Evolutionary conservation across 2,329 filamentous ascomycete genomes (phyloP).

Genomic region (Nakataea oryzae): DNA sequence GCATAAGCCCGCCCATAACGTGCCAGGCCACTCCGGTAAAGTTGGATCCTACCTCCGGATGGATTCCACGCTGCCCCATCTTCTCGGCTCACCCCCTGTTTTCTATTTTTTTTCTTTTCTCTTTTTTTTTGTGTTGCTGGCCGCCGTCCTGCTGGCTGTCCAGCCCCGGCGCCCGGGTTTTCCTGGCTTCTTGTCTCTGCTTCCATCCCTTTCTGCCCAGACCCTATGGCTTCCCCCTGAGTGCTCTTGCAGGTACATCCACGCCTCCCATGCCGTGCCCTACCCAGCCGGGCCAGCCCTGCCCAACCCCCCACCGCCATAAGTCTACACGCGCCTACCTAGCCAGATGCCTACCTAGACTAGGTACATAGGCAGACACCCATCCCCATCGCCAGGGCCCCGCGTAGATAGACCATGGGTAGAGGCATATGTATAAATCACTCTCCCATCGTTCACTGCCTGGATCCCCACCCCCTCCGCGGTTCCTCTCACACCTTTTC

Average conservation of each 20-base stretch:
- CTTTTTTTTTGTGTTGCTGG: not conserved
- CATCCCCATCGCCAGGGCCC: not conserved
- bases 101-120: no score
- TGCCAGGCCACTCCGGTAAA: slow-evolving; percentile 14
- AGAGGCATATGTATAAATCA: slow-evolving; percentile 6
- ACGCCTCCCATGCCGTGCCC: not conserved
- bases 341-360: not conserved
- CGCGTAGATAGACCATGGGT: not conserved
- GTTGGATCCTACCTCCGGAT: not conserved
- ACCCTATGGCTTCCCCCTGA: not conserved
- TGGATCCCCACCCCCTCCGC: slow-evolving; percentile 3
- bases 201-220: not conserved
- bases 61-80: not conserved
- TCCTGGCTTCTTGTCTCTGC: not conserved
- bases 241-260: not conserved
- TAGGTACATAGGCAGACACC: not conserved
- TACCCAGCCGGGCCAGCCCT: not conserved
- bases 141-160: not conserved
- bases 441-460: slow-evolving; percentile 1
- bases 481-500: not conserved
- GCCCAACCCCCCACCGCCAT: not conserved
- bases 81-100: not conserved
- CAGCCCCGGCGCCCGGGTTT: not conserved
- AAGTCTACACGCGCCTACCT: not conserved
- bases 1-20: slow-evolving; percentile 11